Conservation (phyloP, 768 basidiomycete species). For the Chalciporus sphaerocephalus region DNA sequence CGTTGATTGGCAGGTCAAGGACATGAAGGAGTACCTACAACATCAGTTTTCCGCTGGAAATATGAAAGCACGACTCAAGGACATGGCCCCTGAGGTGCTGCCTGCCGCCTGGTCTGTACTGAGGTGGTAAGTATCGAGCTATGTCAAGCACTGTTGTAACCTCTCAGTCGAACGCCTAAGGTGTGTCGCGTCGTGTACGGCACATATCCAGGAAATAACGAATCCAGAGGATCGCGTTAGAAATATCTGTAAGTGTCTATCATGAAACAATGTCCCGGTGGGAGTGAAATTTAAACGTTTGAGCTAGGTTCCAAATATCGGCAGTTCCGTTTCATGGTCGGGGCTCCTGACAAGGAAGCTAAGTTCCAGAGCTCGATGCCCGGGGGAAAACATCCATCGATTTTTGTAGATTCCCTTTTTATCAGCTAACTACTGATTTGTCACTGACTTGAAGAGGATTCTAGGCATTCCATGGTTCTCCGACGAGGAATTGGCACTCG, state of each 20-base stretch:
- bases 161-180: constrained; percentile 27
- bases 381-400: constrained; percentile 25
- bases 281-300: not conserved
- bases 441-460: not conserved
- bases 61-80: constrained; percentile 49
- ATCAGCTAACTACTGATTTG: not conserved
- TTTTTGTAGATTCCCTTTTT: constrained; percentile 7
- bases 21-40: constrained; percentile 57
- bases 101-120: constrained; percentile 65
- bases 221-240: constrained; percentile 50
- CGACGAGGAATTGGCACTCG: constrained; percentile 66
- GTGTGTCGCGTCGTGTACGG: constrained; percentile 71
- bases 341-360: constrained; percentile 67
- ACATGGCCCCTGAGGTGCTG: constrained; percentile 44
- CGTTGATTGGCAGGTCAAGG: constrained; percentile 36
- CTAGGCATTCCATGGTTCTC: constrained; percentile 68
- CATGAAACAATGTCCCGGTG: not conserved
- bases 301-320: constrained; percentile 43
- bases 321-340: constrained; percentile 69
- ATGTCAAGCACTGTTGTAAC: not conserved
- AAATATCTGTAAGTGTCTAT: constrained; percentile 41
- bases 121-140: constrained; percentile 44
- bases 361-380: constrained; percentile 52
- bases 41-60: constrained; percentile 48
- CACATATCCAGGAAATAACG: constrained; percentile 61